Percentiles rank a stretch among this genome's conserved stretches.
Evolutionary conservation across 2,329 filamentous ascomycete genomes (phyloP).

Genomic region (Remersonia thermophila): DNA sequence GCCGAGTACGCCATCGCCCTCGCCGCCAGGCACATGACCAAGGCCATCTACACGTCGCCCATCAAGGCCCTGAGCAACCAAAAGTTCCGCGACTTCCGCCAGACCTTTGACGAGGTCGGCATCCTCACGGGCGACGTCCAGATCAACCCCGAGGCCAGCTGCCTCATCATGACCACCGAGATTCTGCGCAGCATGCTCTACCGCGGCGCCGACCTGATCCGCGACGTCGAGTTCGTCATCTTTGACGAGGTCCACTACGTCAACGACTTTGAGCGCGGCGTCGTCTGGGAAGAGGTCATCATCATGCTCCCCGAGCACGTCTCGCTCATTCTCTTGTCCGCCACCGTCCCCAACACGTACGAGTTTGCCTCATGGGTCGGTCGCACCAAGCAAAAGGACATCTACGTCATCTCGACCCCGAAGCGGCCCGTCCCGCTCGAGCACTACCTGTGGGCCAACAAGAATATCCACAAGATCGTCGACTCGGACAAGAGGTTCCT

Average conservation of each 20-base stretch:
- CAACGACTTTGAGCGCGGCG: conserved; percentile 87
- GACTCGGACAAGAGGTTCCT: conserved; percentile 84
- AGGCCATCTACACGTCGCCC: conserved; percentile 96
- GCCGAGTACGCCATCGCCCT: conserved; percentile 96
- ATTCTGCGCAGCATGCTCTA: conserved; percentile 98
- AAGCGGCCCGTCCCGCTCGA: conserved; percentile 92
- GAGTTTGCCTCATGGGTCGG: conserved; percentile 99
- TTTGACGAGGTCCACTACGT: conserved; percentile 99
- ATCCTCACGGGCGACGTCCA: conserved; percentile 96
- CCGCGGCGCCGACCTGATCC: conserved; percentile 84
- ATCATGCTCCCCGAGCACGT: conserved; percentile 99
- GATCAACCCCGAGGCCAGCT: conserved; percentile 94
- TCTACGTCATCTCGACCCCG: conserved; percentile 95
- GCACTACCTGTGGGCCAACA: conserved; percentile 92
- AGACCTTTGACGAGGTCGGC: conserved; percentile 86
- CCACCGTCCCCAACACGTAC: conserved; percentile 92
- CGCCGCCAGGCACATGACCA: conserved; percentile 97
- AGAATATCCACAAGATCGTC: conserved; percentile 88
- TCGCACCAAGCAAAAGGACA: conserved; percentile 94
- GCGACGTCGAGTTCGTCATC: conserved; percentile 96
- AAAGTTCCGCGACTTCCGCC: conserved; percentile 91
- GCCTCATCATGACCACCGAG: conserved; percentile 98
- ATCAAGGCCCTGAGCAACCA: conserved; percentile 98
- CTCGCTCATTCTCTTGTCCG: conserved; percentile 85
- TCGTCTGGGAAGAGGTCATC: conserved; percentile 99